Evolutionary conservation across 495 filamentous ascomycete genomes (phyloP).

Genomic region (Neurospora terricola): DNA sequence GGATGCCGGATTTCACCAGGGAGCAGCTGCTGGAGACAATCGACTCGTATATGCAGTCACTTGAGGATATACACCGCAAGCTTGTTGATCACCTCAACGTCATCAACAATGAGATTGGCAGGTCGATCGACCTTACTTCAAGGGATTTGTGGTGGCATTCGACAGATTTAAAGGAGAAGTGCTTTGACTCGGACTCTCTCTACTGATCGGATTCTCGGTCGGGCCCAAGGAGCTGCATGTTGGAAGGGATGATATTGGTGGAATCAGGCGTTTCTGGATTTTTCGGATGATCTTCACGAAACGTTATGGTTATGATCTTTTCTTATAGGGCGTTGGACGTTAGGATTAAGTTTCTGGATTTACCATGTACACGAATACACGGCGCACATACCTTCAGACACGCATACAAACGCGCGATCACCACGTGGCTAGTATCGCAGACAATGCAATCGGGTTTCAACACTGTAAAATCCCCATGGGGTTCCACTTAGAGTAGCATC

Average conservation of each 20-base stretch:
- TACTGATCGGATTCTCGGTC: not conserved
- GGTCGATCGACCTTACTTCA: not conserved
- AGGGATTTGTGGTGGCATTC: not conserved
- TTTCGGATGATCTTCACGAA: not conserved
- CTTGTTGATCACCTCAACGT: not conserved
- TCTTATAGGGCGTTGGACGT: not conserved
- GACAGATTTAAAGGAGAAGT: not conserved
- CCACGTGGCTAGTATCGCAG: not conserved
- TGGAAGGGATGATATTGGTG: not conserved
- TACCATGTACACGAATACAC: not conserved
- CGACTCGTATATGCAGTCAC: not conserved
- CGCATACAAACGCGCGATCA: not conserved
- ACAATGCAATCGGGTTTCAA: not conserved
- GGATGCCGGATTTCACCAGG: not conserved
- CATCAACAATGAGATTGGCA: not conserved
- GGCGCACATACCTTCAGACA: not conserved
- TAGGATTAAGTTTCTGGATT: not conserved
- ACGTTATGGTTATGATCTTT: not conserved
- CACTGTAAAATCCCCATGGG: not conserved
- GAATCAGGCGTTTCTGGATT: not conserved
- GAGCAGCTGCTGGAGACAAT: not conserved
- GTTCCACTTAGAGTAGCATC: not conserved
- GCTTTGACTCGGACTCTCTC: not conserved
- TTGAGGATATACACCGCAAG: not conserved
- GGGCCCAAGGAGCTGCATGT: not conserved